phyloP scores from a whole-genome alignment of 73 alveolate species.

The Uronychia setigera region DNA sequence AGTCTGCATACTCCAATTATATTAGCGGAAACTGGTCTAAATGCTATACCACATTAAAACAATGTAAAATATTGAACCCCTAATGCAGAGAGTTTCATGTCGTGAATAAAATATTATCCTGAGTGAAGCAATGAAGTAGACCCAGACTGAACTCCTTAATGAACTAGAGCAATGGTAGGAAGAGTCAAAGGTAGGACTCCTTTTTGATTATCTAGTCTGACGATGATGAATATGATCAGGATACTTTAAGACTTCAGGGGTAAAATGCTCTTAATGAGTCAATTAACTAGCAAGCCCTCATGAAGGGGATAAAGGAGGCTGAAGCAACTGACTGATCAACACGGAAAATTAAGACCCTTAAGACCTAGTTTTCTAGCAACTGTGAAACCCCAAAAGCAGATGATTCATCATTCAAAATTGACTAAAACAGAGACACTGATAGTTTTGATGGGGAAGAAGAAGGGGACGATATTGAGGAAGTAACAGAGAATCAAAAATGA shows the following conservation, averaged over 20 bases:
- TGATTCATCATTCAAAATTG: not conserved
- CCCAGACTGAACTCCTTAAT: not conserved
- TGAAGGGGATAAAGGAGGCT: not conserved
- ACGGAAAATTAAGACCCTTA: no score
- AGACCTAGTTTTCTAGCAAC: no score
- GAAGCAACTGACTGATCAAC: not conserved
- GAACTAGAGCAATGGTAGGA: not conserved
- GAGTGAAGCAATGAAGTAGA: not conserved
- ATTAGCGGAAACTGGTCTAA: constrained; percentile 67
- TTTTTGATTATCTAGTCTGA: not conserved
- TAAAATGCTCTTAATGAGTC: no score
- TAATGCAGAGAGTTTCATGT: no score
- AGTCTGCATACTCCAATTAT: constrained; percentile 13
- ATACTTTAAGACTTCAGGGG: not conserved
- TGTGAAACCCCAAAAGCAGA: not conserved
- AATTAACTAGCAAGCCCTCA: not conserved
- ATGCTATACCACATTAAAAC: constrained; percentile 40
- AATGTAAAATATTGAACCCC: constrained; percentile 56
- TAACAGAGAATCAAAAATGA: not conserved
- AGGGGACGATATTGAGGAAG: not conserved
- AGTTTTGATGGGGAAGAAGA: not conserved
- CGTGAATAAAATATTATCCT: no score
- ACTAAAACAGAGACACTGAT: not conserved
- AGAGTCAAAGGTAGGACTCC: not conserved
- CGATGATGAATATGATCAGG: not conserved